Percentiles rank a stretch among this genome's conserved stretches.
Conservation (phyloP, 164 flowering plant genomes). For the Magnolia changhungtana region DNA sequence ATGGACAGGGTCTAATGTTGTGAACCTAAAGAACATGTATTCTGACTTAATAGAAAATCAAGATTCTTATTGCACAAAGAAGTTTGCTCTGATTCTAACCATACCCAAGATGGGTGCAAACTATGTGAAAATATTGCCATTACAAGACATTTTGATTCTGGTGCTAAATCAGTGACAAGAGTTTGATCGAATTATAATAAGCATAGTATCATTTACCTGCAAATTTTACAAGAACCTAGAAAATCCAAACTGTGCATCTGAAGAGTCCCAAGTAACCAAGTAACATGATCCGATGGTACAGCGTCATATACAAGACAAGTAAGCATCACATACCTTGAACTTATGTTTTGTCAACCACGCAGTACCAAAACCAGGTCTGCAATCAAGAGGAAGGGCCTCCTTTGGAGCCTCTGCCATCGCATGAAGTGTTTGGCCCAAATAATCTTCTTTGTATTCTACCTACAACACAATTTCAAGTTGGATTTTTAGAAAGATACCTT, state of each 20-base stretch:
- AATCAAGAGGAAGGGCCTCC: conserved; percentile 85
- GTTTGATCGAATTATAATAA: background rate
- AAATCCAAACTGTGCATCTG: background rate
- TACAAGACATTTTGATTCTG: too few species aligned
- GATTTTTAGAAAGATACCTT: background rate
- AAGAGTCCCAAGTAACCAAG: background rate
- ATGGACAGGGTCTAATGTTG: too few species aligned
- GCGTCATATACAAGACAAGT: background rate
- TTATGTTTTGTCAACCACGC: conserved; percentile 73
- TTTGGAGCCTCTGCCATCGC: conserved; percentile 83
- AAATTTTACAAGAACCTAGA: background rate
- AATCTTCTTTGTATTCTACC: conserved; percentile 75
- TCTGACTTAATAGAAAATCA: too few species aligned
- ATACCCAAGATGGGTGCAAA: too few species aligned
- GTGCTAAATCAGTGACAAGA: too few species aligned
- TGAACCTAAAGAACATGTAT: too few species aligned
- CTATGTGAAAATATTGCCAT: too few species aligned
- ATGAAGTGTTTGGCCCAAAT: conserved; percentile 46
- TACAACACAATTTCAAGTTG: conserved; percentile 18
- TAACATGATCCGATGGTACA: background rate
- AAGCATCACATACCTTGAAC: conserved; percentile 50
- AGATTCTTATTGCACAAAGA: too few species aligned
- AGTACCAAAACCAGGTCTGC: conserved; percentile 73
- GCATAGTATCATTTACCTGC: background rate
- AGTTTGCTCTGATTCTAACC: too few species aligned